phyloP scores from a whole-genome alignment of 176 grass and related monocot genomes.

The Rhipidocladum racemiflorum region DNA sequence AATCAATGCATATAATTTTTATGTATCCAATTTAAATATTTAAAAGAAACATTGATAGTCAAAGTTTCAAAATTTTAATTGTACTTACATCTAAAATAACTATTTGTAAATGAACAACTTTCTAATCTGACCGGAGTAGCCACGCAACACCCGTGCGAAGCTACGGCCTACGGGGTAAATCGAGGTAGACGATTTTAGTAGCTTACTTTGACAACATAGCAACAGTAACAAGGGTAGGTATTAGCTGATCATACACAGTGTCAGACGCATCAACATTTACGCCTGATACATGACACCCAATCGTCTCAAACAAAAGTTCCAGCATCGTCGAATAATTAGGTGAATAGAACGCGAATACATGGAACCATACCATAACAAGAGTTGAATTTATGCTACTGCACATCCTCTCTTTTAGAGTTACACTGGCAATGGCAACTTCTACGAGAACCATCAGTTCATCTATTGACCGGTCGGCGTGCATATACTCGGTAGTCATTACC shows the following conservation, averaged over 20 bases:
- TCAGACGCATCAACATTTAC: not conserved
- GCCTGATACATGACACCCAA: not conserved
- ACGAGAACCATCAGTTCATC: constrained; percentile 38
- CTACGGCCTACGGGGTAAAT: too few relatives aligned
- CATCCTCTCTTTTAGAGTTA: not conserved
- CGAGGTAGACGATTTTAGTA: too few relatives aligned
- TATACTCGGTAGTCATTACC: not conserved
- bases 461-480: not conserved
- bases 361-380: not conserved
- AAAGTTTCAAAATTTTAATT: too few relatives aligned
- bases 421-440: constrained; percentile 29
- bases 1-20: too few relatives aligned
- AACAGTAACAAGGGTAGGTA: not conserved
- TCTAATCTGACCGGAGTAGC: too few relatives aligned
- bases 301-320: not conserved
- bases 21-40: too few relatives aligned
- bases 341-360: not conserved
- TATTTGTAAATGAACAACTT: too few relatives aligned
- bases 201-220: too few relatives aligned
- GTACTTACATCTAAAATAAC: too few relatives aligned
- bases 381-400: constrained; percentile 23
- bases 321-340: constrained; percentile 6
- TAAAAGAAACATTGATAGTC: too few relatives aligned
- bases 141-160: too few relatives aligned
- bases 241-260: not conserved